Evolutionary conservation across 2,329 filamentous ascomycete species (phyloP).

Genomic region (Graphilbum fragrans): DNA sequence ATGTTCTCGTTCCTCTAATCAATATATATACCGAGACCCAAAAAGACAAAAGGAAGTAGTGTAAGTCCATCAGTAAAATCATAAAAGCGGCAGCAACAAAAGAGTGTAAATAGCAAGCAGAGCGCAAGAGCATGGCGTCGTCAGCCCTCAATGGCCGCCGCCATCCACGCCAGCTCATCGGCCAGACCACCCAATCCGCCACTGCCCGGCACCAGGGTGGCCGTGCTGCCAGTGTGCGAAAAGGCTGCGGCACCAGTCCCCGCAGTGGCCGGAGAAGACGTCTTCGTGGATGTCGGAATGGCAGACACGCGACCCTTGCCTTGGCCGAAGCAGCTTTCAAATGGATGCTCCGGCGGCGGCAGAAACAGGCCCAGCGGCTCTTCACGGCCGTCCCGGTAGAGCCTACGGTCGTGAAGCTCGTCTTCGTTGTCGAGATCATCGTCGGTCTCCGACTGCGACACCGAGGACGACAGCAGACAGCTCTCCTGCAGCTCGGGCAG

Average conservation of each 20-base stretch:
- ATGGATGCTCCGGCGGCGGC: constrained; percentile 4
- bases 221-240: constrained; percentile 12
- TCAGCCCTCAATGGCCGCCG: constrained; percentile 27
- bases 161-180: constrained; percentile 39
- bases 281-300: not conserved
- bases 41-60: too few relatives aligned
- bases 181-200: constrained; percentile 19
- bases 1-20: too few relatives aligned
- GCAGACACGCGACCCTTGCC: constrained; percentile 13
- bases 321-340: not conserved
- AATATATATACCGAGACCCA: too few relatives aligned
- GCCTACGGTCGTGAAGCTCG: not conserved
- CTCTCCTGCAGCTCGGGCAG: constrained; percentile 29
- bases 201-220: constrained; percentile 17
- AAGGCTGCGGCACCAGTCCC: not conserved
- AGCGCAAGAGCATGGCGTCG: not conserved
- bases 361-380: not conserved
- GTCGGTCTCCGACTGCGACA: constrained; percentile 2
- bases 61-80: too few relatives aligned
- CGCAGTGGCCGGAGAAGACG: not conserved
- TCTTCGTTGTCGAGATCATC: constrained; percentile 2
- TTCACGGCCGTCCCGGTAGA: not conserved
- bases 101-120: not conserved
- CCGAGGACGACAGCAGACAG: constrained; percentile 21
- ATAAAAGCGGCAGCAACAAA: not conserved